A percentile compares a stretch with the other conserved stretches of the same genome.
These are phyloP conservation scores for Podospora sp. DNA, from an alignment of 495 filamentous ascomycete species.

Conservation along the genomic window DNA sequence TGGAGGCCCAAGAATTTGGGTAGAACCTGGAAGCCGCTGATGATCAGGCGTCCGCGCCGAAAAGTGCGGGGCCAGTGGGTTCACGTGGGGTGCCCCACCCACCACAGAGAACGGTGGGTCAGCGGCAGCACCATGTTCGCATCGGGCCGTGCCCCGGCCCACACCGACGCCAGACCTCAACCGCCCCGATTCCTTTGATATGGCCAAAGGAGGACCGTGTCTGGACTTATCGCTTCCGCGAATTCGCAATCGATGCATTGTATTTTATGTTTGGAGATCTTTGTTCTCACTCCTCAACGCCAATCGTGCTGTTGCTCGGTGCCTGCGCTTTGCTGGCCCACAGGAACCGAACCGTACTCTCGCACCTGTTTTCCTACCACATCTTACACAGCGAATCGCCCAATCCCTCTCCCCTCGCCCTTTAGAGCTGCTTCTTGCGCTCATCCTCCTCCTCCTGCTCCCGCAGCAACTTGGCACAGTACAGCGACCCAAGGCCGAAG, in stretches of 20 bases:
- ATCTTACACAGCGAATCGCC: background rate
- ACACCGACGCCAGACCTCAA: background rate
- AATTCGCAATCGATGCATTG: too few species aligned
- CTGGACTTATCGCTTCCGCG: too few species aligned
- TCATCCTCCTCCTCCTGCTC: slow-evolving; percentile 19
- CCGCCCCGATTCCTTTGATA: too few species aligned
- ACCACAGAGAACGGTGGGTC: background rate
- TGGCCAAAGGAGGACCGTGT: too few species aligned
- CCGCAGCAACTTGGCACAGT: slow-evolving; percentile 27
- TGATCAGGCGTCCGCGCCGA: slow-evolving; percentile 11
- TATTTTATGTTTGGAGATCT: too few species aligned
- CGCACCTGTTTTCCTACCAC: background rate
- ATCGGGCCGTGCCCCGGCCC: background rate
- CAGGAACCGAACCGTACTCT: too few species aligned
- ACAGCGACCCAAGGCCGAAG: slow-evolving; percentile 27
- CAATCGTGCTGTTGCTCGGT: too few species aligned
- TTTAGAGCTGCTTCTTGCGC: background rate
- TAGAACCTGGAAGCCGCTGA: slow-evolving; percentile 4
- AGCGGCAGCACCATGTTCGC: background rate
- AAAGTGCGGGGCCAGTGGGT: slow-evolving; percentile 10
- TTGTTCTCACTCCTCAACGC: too few species aligned
- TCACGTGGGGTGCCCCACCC: background rate
- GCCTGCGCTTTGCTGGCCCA: too few species aligned
- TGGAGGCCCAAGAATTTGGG: background rate
- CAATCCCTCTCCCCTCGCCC: too few species aligned